A percentile compares a stretch with the other conserved stretches of the same genome.
Evolutionary conservation across 352 stramenopile species (phyloP).

Genomic region (Phytophthora pistaciae): DNA sequence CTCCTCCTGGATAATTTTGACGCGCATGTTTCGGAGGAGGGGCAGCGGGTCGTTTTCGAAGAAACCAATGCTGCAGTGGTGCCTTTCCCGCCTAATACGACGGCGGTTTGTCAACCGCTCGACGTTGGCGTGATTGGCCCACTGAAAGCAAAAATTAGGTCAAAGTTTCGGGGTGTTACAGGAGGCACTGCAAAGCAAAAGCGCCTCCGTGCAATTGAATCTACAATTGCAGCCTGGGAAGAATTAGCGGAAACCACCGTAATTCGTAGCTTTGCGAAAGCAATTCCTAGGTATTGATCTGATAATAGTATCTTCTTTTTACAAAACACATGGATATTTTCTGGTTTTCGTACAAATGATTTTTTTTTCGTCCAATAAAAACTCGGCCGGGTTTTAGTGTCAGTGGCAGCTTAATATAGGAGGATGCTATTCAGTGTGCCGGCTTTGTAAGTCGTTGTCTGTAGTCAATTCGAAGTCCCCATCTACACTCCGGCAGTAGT

Average conservation of each 20-base stretch:
- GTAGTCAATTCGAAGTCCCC: too few relatives aligned
- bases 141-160: slow-evolving; percentile 11
- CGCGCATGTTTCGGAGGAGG: slow-evolving; percentile 24
- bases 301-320: slow-evolving; percentile 6
- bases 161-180: too few relatives aligned
- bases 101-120: slow-evolving; percentile 24
- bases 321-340: slow-evolving; percentile 9
- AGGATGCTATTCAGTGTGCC: too few relatives aligned
- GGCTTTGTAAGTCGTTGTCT: too few relatives aligned
- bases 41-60: slow-evolving; percentile 4
- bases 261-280: slow-evolving; percentile 7
- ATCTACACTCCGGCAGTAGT: too few relatives aligned
- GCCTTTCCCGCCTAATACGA: slow-evolving; percentile 11
- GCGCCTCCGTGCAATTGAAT: too few relatives aligned
- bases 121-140: too few relatives aligned
- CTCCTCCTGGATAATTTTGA: slow-evolving; percentile 31
- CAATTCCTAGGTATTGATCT: slow-evolving; percentile 12
- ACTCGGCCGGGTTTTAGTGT: too few relatives aligned
- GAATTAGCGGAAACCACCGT: slow-evolving; percentile 7
- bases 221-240: slow-evolving; percentile 2
- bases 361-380: slow-evolving; percentile 1
- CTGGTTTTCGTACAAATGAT: neutral
- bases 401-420: too few relatives aligned
- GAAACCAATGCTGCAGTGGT: slow-evolving; percentile 9
- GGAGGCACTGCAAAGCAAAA: too few relatives aligned